phyloP scores from a whole-genome alignment of 768 basidiomycete genomes.

The Pulveroboletus sp. region DNA sequence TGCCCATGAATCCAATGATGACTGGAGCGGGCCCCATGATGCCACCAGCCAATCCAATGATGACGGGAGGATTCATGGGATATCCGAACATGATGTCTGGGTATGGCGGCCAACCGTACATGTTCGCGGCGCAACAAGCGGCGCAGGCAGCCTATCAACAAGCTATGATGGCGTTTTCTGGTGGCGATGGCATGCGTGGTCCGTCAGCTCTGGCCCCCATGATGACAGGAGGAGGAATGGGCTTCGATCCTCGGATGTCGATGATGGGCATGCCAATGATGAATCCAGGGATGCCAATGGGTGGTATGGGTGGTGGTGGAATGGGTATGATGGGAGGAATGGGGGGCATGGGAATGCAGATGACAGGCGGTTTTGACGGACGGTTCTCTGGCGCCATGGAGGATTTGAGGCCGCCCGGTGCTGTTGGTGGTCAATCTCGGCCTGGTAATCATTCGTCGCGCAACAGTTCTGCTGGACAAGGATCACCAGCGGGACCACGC shows the following conservation, averaged over 20 bases:
- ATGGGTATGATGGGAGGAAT: slow-evolving; percentile 41
- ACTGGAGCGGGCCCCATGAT: slow-evolving; percentile 52
- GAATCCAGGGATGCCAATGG: slow-evolving; percentile 38
- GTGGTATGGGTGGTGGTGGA: slow-evolving; percentile 41
- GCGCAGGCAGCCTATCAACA: slow-evolving; percentile 84
- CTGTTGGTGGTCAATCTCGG: slow-evolving; percentile 25
- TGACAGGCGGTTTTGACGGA: slow-evolving; percentile 66
- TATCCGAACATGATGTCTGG: slow-evolving; percentile 40
- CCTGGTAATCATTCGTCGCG: slow-evolving; percentile 38
- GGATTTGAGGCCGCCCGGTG: slow-evolving; percentile 29
- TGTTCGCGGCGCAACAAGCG: slow-evolving; percentile 85
- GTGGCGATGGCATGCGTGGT: slow-evolving; percentile 50
- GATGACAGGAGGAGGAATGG: slow-evolving; percentile 56
- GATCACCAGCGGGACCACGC: slow-evolving; percentile 46
- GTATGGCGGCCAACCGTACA: slow-evolving; percentile 65
- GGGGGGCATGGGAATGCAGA: slow-evolving; percentile 49
- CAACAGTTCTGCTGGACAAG: slow-evolving; percentile 51
- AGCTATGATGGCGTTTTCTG: slow-evolving; percentile 85
- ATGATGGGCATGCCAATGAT: slow-evolving; percentile 80
- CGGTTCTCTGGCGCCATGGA: slow-evolving; percentile 41
- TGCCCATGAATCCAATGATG: slow-evolving; percentile 58
- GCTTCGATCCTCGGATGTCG: slow-evolving; percentile 76
- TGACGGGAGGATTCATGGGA: slow-evolving; percentile 50
- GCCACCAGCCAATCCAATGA: slow-evolving; percentile 45
- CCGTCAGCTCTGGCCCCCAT: slow-evolving; percentile 46